phyloP scores from a whole-genome alignment of 306 rosid genomes.

The Carpinus fangiana region DNA sequence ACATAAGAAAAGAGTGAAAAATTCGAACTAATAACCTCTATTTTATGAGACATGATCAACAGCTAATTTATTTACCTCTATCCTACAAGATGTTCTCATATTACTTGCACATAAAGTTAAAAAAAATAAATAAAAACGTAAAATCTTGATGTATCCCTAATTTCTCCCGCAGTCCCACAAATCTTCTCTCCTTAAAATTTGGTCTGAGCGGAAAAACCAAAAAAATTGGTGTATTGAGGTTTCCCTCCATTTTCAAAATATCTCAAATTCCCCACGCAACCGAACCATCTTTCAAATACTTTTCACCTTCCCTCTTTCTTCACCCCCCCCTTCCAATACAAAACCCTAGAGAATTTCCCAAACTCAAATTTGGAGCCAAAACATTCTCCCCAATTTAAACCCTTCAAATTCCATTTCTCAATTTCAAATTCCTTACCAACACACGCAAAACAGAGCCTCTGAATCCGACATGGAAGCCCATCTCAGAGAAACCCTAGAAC shows the following conservation, averaged over 20 bases:
- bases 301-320: constrained; percentile 50
- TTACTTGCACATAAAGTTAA: background rate
- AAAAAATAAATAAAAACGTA: background rate
- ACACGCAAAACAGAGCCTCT: background rate
- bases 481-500: background rate
- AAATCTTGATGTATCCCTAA: background rate
- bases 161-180: background rate
- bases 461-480: constrained; percentile 17
- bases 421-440: background rate
- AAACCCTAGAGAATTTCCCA: constrained; percentile 14
- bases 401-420: background rate
- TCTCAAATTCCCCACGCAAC: background rate
- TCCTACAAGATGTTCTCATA: too few species aligned
- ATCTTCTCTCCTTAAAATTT: constrained; percentile 31
- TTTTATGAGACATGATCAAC: too few species aligned
- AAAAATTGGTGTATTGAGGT: background rate
- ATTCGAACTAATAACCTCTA: too few species aligned
- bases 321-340: constrained; percentile 15
- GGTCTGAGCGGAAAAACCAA: constrained; percentile 14
- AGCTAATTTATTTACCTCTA: too few species aligned
- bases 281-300: constrained; percentile 6
- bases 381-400: background rate
- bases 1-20: too few species aligned
- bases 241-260: constrained; percentile 49
- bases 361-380: constrained; percentile 15